phyloP scores from a whole-genome alignment of 352 stramenopile species.

The Aphanomyces cochlioides region DNA sequence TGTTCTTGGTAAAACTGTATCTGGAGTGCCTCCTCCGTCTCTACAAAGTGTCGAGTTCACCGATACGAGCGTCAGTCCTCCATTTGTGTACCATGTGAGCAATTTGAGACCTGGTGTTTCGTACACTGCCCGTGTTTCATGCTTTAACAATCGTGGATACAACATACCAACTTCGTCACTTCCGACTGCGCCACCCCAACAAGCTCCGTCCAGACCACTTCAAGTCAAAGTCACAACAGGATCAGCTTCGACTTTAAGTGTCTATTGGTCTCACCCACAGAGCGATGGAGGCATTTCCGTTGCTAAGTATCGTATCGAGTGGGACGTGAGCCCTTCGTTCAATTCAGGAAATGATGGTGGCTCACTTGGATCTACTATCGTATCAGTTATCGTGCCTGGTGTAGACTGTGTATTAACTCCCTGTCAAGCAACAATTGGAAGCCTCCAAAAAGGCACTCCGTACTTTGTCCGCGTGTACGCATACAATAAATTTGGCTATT shows the following conservation, averaged over 20 bases:
- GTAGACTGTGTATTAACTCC: slow-evolving; percentile 73
- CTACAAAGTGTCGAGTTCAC: slow-evolving; percentile 48
- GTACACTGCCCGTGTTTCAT: slow-evolving; percentile 87
- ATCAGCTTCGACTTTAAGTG: slow-evolving; percentile 63
- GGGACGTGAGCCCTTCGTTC: slow-evolving; percentile 87
- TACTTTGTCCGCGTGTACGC: slow-evolving; percentile 91
- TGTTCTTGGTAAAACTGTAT: slow-evolving; percentile 60
- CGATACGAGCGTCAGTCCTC: slow-evolving; percentile 5
- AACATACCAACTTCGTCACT: slow-evolving; percentile 77
- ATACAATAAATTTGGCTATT: slow-evolving; percentile 93
- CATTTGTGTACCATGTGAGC: slow-evolving; percentile 52
- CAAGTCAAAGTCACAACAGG: slow-evolving; percentile 73
- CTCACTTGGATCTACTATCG: slow-evolving; percentile 73
- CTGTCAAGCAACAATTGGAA: slow-evolving; percentile 80
- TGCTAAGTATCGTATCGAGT: slow-evolving; percentile 94
- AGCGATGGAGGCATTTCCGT: slow-evolving; percentile 90
- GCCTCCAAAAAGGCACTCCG: slow-evolving; percentile 59
- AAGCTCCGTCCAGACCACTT: slow-evolving; percentile 80
- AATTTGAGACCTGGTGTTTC: slow-evolving; percentile 63
- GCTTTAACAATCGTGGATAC: slow-evolving; percentile 88
- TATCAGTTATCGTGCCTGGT: slow-evolving; percentile 58
- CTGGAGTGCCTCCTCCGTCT: slow-evolving; percentile 46
- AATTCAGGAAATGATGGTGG: slow-evolving; percentile 60
- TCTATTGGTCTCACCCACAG: slow-evolving; percentile 86
- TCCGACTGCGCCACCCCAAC: slow-evolving; percentile 68